Percentiles rank a stretch among this genome's conserved stretches.
These are phyloP conservation scores for Hordeum vulgare DNA, from an alignment of 176 grass and related monocot species.

Conservation along the genomic window DNA sequence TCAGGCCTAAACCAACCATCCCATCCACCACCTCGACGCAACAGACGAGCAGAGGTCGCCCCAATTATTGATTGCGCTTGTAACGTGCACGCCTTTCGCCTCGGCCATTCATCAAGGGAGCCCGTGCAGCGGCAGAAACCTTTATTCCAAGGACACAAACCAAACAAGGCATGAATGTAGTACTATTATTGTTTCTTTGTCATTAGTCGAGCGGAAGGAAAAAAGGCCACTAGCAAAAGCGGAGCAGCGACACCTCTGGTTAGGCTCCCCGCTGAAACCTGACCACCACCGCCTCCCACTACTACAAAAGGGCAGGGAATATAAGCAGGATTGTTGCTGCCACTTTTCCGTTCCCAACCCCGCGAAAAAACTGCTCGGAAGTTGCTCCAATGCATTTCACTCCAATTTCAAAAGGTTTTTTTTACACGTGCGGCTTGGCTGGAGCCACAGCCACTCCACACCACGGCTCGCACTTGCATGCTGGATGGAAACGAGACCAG, in stretches of 20 bases:
- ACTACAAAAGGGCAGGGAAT: not conserved
- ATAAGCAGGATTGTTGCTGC: not conserved
- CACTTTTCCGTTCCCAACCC: not conserved
- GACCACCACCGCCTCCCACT: conserved; percentile 14
- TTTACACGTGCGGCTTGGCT: too few species aligned
- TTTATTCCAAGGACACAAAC: conserved; percentile 15
- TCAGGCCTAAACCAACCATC: not conserved
- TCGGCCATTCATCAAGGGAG: not conserved
- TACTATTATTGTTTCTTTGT: not conserved
- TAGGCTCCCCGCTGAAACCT: not conserved
- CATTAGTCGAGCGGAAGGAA: not conserved
- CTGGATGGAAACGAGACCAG: not conserved
- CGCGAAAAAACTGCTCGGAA: not conserved
- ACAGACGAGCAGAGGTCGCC: not conserved
- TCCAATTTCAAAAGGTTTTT: too few species aligned
- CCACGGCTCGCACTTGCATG: not conserved
- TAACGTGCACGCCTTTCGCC: not conserved
- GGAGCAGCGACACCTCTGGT: conserved; percentile 17
- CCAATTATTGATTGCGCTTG: not conserved
- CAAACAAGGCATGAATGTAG: not conserved
- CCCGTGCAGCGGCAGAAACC: not conserved
- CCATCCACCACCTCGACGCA: not conserved
- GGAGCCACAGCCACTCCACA: too few species aligned
- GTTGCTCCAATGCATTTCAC: too few species aligned
- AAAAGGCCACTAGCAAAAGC: conserved; percentile 30